These are phyloP conservation scores for Ceratocystis harringtonii DNA, from an alignment of 2,329 filamentous ascomycete species.

Conservation along the genomic window DNA sequence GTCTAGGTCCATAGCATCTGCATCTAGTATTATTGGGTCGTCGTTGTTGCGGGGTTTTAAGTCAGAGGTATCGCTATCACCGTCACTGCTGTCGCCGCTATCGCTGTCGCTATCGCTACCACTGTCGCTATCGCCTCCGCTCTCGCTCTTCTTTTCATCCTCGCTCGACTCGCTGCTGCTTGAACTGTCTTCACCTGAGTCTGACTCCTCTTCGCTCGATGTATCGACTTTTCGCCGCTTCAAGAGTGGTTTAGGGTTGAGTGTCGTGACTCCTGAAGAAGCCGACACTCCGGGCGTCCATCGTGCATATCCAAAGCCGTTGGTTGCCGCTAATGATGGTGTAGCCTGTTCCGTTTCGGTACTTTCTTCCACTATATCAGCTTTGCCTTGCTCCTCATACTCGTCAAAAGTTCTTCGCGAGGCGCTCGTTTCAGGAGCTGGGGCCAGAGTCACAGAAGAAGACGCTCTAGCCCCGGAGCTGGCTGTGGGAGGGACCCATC, in stretches of 20 bases:
- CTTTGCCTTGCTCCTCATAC: neutral
- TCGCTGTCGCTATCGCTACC: neutral
- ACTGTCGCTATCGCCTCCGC: neutral
- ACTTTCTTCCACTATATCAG: neutral
- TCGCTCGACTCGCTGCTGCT: neutral
- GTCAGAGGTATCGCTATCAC: neutral
- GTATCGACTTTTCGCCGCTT: conserved; percentile 1
- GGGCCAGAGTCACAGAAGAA: neutral
- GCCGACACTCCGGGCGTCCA: conserved; percentile 13
- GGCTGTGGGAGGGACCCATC: conserved; percentile 14
- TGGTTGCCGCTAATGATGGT: conserved; percentile 4
- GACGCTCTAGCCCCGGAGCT: neutral
- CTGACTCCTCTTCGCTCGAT: conserved; percentile 2
- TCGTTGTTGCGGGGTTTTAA: neutral
- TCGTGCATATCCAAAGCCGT: conserved; percentile 17
- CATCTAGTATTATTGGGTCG: neutral
- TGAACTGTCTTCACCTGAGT: neutral
- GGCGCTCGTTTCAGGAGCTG: neutral
- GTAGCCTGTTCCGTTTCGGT: neutral
- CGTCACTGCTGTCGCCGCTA: neutral
- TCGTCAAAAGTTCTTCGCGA: neutral
- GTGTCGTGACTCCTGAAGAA: neutral
- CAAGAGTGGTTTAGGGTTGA: conserved; percentile 6
- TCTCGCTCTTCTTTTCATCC: neutral
- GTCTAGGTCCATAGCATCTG: conserved; percentile 4